These are phyloP conservation scores for Pochonia chlamydosporia DNA, from an alignment of 2,329 filamentous ascomycete species.

Conservation along the genomic window DNA sequence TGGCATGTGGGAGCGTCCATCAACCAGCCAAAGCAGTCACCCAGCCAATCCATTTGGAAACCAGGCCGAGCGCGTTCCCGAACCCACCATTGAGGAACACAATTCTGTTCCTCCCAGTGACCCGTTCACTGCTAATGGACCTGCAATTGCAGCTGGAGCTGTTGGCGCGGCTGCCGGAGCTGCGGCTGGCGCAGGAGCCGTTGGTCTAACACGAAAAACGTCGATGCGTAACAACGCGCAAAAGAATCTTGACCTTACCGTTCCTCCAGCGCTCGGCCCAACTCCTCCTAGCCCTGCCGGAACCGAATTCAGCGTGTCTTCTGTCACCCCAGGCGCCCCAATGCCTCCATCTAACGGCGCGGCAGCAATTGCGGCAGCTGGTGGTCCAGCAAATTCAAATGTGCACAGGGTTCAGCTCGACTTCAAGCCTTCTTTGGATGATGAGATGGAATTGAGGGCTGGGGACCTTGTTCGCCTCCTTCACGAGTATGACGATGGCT, in stretches of 20 bases:
- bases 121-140: constrained; percentile 31
- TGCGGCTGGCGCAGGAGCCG: constrained; percentile 30
- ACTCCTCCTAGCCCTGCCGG: constrained; percentile 54
- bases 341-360: constrained; percentile 34
- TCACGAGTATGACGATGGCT: constrained; percentile 97
- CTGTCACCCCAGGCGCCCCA: constrained; percentile 41
- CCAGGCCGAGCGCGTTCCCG: constrained; percentile 45
- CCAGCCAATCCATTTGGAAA: constrained; percentile 67
- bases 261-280: constrained; percentile 27
- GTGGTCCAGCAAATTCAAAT: constrained; percentile 52
- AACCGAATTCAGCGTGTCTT: constrained; percentile 57
- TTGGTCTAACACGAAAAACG: constrained; percentile 43
- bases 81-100: constrained; percentile 33
- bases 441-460: constrained; percentile 76
- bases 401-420: constrained; percentile 93
- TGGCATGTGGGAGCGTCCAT: constrained; percentile 43
- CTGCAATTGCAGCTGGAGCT: constrained; percentile 23
- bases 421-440: constrained; percentile 86
- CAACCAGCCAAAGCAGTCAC: constrained; percentile 40
- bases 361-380: constrained; percentile 56
- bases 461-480: constrained; percentile 84
- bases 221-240: constrained; percentile 51
- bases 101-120: constrained; percentile 13
- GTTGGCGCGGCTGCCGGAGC: constrained; percentile 28
- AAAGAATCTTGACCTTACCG: constrained; percentile 49